Base-by-base conservation (phyloP, 495 filamentous ascomycete species). In the Pyrenula massariospora region DNA sequence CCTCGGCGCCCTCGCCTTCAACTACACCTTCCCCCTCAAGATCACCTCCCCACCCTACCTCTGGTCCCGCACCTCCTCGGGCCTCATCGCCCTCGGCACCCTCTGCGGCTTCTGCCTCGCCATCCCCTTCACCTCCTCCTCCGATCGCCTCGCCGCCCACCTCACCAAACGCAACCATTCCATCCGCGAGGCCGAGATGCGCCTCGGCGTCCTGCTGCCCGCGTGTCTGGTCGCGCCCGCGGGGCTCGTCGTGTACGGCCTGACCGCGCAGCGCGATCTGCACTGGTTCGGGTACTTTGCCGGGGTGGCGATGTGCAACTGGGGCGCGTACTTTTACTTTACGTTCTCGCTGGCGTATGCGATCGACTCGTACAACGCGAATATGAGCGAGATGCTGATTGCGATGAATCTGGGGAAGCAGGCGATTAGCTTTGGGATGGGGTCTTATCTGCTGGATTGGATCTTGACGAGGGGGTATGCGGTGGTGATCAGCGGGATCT, bases 361-460 rank as follows among this genome's bases (percentile, higher is more conserved):
- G 1, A 75, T 84, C 12, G 80, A 84, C 62, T 75, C 70, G 12
- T 82, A 84, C 60, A 71, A 73, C n/a, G 69, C 75, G 1, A 82
- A 82, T 54, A 75, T 75, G 10, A 73, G 69, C 0, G 81, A 85
- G 62, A 84, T 85, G 82, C 67, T 85, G 24, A 85, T 85, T 59
- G 80, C 79, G 2, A 84, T 85, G 80, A 84, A 84, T 58, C 60
- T 85, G 22, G 82, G 82, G n/a, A 85, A 85, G 57, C 80, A 84
- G 64, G 75, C 77, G 2, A 81, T 85, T 51, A 75, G 70, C 53
- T 84, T 85, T 59, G 82, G 79, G 1, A 79, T 84, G 70, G 80
- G 81, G 2, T 62, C 79, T 20, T 76, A 80, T 57, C 59, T 85
- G 50, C 66, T 85, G 21, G 69, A 75, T 55, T 85, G 81, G 82